Evolutionary conservation across 495 filamentous ascomycete genomes (phyloP), one percentile per base, ranked within the genome.

Genomic region (Hypoxylon trugodes): DNA sequence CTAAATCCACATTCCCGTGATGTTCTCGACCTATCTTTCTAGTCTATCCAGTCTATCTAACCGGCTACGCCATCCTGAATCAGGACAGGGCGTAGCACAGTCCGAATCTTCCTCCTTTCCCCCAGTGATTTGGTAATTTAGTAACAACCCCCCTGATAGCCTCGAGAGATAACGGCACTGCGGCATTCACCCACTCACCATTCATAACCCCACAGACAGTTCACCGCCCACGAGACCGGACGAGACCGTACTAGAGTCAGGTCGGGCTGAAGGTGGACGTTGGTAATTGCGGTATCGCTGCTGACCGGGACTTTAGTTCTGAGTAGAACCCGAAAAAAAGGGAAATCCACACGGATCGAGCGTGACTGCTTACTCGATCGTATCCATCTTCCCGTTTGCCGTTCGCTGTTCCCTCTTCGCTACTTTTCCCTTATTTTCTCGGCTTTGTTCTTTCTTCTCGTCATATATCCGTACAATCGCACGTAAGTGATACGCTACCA

Each of bases 361-460:
- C 19, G 46, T 57, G 40, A 61, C 38, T 66, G 58, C 64, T 67
- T 62, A 62, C 58, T 67, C 64, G 64, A 67, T 62, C 33, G 47
- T 62, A 46, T 67, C 64, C 53, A 62, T 62, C 10, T 47, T n/a
- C 35, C 22, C 33, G 1, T 32, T 54, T 53, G 37, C 22, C 33
- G 1, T 32, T 54, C 49, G 37, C 45, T 25, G 38, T 68, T 62
- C 33, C 28, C 41, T 28, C 43, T n/a, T 49, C 33, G 1, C 24
- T 30, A 4, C 22, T 40, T n/a, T n/a, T n/a, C n/a, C n/a, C 8
- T 42, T 15, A 15, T 16, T 35, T 49, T 62, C 36, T 38, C 47
- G 38, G 25, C 33, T 67, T 53, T 49, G 18, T 50, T 19, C 8
- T 49, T 32, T 52, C 40, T 58, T 57, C 52, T 58, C 25, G n/a